Evolutionary conservation across 2,329 filamentous ascomycete species (phyloP).

Genomic region (Fusarium drepaniforme): DNA sequence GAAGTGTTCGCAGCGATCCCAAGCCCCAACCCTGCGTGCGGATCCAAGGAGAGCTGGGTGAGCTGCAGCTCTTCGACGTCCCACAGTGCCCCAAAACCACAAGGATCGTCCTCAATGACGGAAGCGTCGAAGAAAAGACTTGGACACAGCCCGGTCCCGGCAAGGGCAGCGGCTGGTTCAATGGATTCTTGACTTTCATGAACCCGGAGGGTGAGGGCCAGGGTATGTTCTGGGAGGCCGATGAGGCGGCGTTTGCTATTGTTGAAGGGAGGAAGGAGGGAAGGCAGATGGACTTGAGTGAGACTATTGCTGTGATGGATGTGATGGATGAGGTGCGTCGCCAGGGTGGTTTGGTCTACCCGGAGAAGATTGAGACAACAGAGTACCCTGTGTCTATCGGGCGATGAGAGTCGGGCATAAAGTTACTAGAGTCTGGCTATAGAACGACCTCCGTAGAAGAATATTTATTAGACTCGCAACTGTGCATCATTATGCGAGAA

Average conservation of each 20-base stretch:
- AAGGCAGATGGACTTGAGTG: conserved; percentile 73
- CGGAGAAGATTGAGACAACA: conserved; percentile 48
- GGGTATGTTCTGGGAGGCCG: conserved; percentile 90
- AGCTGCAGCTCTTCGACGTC: conserved; percentile 81
- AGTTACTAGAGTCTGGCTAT: neutral
- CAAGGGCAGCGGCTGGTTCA: conserved; percentile 28
- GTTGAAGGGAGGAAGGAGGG: conserved; percentile 83
- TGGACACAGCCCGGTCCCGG: conserved; percentile 64
- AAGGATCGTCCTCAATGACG: conserved; percentile 67
- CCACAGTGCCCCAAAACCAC: conserved; percentile 76
- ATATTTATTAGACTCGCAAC: too few relatives aligned
- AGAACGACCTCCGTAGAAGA: neutral
- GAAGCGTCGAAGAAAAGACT: conserved; percentile 58
- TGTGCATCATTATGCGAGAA: too few relatives aligned
- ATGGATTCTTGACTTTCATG: conserved; percentile 30
- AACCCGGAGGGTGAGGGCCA: conserved; percentile 69
- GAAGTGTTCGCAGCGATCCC: conserved; percentile 65
- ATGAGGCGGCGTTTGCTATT: conserved; percentile 79
- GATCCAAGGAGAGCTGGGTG: conserved; percentile 82
- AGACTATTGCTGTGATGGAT: conserved; percentile 88
- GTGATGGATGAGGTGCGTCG: conserved; percentile 66
- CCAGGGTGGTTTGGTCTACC: conserved; percentile 65
- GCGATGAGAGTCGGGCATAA: neutral
- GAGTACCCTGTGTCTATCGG: conserved; percentile 10
- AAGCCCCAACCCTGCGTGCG: conserved; percentile 73